A percentile compares a stretch with the other conserved stretches of the same genome.
These are phyloP conservation scores for Pleurostoma richardsiae DNA, from an alignment of 2,329 filamentous ascomycete species.

Conservation along the genomic window DNA sequence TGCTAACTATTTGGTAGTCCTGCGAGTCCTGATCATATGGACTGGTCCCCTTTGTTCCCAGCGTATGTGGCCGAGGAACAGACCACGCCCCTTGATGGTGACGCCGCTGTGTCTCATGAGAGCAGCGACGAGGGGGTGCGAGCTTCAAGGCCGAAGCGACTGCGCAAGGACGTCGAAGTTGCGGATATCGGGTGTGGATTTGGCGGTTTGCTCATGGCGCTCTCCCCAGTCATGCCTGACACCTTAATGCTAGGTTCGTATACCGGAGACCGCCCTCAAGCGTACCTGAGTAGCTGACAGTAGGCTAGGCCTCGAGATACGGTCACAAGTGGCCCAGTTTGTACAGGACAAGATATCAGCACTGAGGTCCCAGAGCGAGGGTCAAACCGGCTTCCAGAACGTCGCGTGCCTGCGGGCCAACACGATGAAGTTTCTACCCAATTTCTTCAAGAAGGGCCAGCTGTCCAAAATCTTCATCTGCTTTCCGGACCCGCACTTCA, in stretches of 20 bases:
- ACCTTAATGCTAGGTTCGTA: slow-evolving; percentile 73
- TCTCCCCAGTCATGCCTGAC: slow-evolving; percentile 76
- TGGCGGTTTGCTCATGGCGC: slow-evolving; percentile 81
- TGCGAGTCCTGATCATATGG: slow-evolving; percentile 73
- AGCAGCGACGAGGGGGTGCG: slow-evolving; percentile 9
- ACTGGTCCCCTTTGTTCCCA: slow-evolving; percentile 84
- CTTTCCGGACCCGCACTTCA: slow-evolving; percentile 98
- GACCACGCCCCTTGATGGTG: slow-evolving; percentile 13
- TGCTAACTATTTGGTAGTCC: slow-evolving; percentile 51
- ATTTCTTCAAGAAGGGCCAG: slow-evolving; percentile 82
- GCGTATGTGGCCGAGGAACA: slow-evolving; percentile 50
- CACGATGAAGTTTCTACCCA: slow-evolving; percentile 99
- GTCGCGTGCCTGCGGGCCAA: slow-evolving; percentile 86
- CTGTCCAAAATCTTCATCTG: slow-evolving; percentile 93
- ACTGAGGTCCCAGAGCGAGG: slow-evolving; percentile 61
- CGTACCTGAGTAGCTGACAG: neutral
- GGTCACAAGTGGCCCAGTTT: slow-evolving; percentile 83
- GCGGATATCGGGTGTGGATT: slow-evolving; percentile 98
- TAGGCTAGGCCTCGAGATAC: slow-evolving; percentile 77
- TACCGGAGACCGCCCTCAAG: neutral
- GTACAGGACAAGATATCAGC: slow-evolving; percentile 84
- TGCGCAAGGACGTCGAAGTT: slow-evolving; percentile 74
- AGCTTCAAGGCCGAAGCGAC: slow-evolving; percentile 19
- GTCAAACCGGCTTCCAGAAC: slow-evolving; percentile 67
- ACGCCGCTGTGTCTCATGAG: slow-evolving; percentile 17